These are phyloP conservation scores for Neurospora tetrasperma DNA, from an alignment of 495 filamentous ascomycete species.

Conservation along the genomic window DNA sequence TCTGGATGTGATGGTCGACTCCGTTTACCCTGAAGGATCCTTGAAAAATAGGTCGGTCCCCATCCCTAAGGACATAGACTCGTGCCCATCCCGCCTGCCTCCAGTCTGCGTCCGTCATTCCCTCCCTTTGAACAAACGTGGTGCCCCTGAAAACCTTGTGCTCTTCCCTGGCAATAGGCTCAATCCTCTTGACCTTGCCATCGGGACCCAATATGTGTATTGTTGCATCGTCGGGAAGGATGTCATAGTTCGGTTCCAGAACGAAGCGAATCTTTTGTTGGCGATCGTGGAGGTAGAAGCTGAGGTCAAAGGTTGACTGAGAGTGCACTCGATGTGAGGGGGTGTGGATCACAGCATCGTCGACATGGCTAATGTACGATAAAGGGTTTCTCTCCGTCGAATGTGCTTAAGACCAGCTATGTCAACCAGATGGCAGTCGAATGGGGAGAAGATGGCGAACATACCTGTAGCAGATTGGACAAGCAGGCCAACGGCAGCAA, in stretches of 20 bases:
- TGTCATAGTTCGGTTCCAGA: constrained; percentile 87
- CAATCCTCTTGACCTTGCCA: constrained; percentile 49
- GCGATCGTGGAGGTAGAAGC: constrained; percentile 60
- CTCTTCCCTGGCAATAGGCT: constrained; percentile 56
- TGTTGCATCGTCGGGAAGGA: constrained; percentile 64
- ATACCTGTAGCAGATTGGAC: constrained; percentile 23
- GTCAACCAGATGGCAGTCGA: constrained; percentile 2
- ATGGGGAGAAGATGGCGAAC: background rate
- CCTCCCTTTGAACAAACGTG: constrained; percentile 54
- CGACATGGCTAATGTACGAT: constrained; percentile 59
- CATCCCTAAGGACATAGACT: constrained; percentile 67
- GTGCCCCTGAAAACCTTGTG: constrained; percentile 80
- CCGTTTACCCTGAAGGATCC: constrained; percentile 74
- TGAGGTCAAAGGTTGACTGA: constrained; percentile 69
- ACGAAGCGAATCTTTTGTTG: constrained; percentile 64
- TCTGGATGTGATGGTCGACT: constrained; percentile 82
- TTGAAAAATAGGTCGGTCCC: constrained; percentile 71
- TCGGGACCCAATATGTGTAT: constrained; percentile 61
- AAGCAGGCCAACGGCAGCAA: constrained; percentile 21
- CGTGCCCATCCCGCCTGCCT: constrained; percentile 77
- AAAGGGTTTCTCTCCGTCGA: constrained; percentile 71
- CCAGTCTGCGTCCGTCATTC: constrained; percentile 55
- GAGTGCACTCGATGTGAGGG: constrained; percentile 70
- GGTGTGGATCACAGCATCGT: constrained; percentile 67
- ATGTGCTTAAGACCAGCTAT: constrained; percentile 38